Conservation (phyloP, 2,329 filamentous ascomycete species). For the Aspergillus novofumigatus region DNA sequence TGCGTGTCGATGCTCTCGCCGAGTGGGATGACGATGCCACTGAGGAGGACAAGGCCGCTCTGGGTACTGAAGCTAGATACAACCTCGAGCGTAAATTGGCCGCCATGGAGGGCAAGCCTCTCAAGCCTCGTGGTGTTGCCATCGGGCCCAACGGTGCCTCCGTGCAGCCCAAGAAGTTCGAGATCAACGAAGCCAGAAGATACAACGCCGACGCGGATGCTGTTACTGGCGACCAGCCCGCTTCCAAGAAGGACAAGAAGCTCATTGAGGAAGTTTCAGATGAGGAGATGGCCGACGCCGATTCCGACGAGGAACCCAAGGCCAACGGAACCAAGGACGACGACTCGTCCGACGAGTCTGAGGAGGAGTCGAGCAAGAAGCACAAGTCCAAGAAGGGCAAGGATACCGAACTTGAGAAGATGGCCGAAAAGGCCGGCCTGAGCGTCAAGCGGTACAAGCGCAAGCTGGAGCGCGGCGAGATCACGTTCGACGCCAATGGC, state of each 20-base stretch:
- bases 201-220: constrained; percentile 96
- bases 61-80: constrained; percentile 61
- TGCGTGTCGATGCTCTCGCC: constrained; percentile 85
- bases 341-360: constrained; percentile 26
- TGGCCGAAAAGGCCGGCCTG: constrained; percentile 64
- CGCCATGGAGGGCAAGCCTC: constrained; percentile 80
- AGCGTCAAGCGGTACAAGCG: constrained; percentile 73
- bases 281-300: constrained; percentile 43
- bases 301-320: constrained; percentile 30
- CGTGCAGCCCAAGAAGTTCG: constrained; percentile 64
- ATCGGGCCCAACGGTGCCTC: constrained; percentile 70
- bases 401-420: constrained; percentile 50
- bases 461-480: constrained; percentile 72
- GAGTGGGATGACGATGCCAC: constrained; percentile 74
- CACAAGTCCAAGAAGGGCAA: constrained; percentile 41
- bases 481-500: constrained; percentile 62
- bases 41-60: constrained; percentile 80
- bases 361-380: constrained; percentile 29
- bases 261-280: constrained; percentile 44
- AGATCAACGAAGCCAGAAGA: constrained; percentile 85
- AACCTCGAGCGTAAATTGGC: constrained; percentile 49
- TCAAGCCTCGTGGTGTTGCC: constrained; percentile 69
- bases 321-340: constrained; percentile 17
- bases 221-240: constrained; percentile 62
- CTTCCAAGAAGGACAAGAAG: constrained; percentile 45